Evolutionary conservation across 192 early-diverging fungal species (phyloP).

Genomic region (Gaertneriomyces sp.): DNA sequence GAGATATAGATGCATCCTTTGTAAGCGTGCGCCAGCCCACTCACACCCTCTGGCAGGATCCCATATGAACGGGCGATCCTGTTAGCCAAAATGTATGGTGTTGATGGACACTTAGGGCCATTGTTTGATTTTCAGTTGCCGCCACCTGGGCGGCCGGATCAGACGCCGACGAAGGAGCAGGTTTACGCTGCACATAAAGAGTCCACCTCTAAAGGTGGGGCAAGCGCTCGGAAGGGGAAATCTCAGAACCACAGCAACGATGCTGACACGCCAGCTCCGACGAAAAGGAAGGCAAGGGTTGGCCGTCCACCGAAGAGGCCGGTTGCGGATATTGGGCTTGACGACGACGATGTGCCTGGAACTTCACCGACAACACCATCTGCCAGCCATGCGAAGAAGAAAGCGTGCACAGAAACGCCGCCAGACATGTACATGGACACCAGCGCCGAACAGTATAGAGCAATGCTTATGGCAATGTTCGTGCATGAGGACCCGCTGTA

Average conservation of each 20-base stretch:
- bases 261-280: slow-evolving; percentile 5
- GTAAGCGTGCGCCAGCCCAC: background rate
- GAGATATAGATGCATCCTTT: background rate
- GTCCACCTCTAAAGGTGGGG: background rate
- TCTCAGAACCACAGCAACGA: background rate
- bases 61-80: slow-evolving; percentile 80
- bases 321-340: background rate
- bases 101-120: slow-evolving; percentile 68
- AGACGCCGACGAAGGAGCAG: slow-evolving; percentile 56
- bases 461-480: slow-evolving; percentile 81
- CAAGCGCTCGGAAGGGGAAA: slow-evolving; percentile 3
- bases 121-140: slow-evolving; percentile 77
- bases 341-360: background rate
- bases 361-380: slow-evolving; percentile 6
- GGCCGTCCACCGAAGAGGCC: slow-evolving; percentile 26
- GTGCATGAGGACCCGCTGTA: slow-evolving; percentile 66
- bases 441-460: slow-evolving; percentile 52
- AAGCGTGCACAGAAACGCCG: slow-evolving; percentile 6
- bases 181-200: slow-evolving; percentile 35
- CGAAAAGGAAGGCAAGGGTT: slow-evolving; percentile 4
- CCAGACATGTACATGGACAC: slow-evolving; percentile 12
- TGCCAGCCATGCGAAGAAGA: slow-evolving; percentile 6
- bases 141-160: slow-evolving; percentile 41
- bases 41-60: slow-evolving; percentile 55
- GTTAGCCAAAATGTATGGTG: slow-evolving; percentile 77